Evolutionary conservation across 345 rosid genomes (phyloP).

Genomic region (Orychophragmus violaceus): DNA sequence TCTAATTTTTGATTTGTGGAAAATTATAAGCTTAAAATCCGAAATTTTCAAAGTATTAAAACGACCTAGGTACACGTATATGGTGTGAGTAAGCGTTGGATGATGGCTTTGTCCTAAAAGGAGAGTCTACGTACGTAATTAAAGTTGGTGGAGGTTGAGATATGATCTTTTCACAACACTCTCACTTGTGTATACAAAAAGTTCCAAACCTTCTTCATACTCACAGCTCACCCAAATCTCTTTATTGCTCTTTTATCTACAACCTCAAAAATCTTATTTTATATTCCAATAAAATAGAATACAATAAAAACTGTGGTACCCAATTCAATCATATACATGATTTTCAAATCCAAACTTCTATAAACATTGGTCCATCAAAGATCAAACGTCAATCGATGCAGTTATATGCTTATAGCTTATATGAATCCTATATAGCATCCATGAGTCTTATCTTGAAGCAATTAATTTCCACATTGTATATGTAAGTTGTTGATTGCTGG

Average conservation of each 20-base stretch:
- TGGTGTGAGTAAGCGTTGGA: conserved; percentile 21
- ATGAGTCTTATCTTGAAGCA: not conserved
- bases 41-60: too few species aligned
- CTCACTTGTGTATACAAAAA: conserved; percentile 18
- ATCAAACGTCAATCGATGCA: not conserved
- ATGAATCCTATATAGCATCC: not conserved
- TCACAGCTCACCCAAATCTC: conserved; percentile 13
- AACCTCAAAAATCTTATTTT: not conserved
- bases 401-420: not conserved
- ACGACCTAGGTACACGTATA: conserved; percentile 5
- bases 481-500: too few species aligned
- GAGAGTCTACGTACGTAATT: conserved; percentile 1
- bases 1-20: too few species aligned
- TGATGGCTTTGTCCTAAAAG: conserved; percentile 10
- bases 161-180: conserved; percentile 19
- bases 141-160: conserved; percentile 31
- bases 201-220: not conserved
- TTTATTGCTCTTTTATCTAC: conserved; percentile 20
- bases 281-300: not conserved
- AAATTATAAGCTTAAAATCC: too few species aligned
- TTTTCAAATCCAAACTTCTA: not conserved
- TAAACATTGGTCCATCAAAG: not conserved
- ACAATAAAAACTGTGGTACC: not conserved
- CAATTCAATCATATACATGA: not conserved
- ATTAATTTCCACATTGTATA: too few species aligned